Percentiles rank a stretch among this genome's conserved stretches.
These are phyloP conservation scores for Aspergillus panamensis DNA, from an alignment of 495 filamentous ascomycete genomes.

Conservation along the genomic window DNA sequence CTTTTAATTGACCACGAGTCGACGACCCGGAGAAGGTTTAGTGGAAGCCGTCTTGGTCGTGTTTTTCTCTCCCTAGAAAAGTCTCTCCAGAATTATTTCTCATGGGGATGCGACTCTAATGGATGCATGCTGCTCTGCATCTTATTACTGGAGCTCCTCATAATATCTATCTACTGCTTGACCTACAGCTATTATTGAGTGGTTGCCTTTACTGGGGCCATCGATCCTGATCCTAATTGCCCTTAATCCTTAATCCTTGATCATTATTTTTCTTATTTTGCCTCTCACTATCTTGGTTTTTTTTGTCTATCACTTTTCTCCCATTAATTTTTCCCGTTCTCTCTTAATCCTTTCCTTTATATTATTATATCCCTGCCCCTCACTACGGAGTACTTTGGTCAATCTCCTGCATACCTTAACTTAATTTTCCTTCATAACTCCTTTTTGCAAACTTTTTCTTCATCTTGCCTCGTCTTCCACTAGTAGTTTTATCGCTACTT, in stretches of 20 bases:
- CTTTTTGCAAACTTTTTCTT: conserved; percentile 8
- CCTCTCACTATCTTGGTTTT: neutral
- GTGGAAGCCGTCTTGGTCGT: neutral
- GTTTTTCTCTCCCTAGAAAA: neutral
- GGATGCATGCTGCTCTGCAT: too few species aligned
- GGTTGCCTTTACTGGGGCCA: too few species aligned
- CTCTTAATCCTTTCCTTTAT: neutral
- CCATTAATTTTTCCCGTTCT: neutral
- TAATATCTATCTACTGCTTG: too few species aligned
- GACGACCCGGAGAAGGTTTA: neutral
- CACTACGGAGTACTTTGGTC: neutral
- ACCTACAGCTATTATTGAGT: too few species aligned
- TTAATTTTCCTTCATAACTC: conserved; percentile 8
- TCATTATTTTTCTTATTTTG: neutral
- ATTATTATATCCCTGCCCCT: conserved; percentile 4
- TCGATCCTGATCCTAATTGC: neutral
- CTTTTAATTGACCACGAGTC: neutral
- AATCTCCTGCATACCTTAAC: conserved; percentile 10
- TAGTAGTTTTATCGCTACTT: conserved; percentile 6
- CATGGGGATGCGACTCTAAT: too few species aligned
- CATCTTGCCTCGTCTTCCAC: conserved; percentile 11
- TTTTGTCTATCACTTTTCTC: neutral
- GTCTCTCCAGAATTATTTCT: too few species aligned
- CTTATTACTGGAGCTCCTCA: too few species aligned
- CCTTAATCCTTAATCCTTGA: neutral